Percentiles rank a stretch among this genome's conserved stretches.
These are phyloP conservation scores for Avena atlantica DNA, from an alignment of 176 grass and related monocot genomes.

Conservation along the genomic window DNA sequence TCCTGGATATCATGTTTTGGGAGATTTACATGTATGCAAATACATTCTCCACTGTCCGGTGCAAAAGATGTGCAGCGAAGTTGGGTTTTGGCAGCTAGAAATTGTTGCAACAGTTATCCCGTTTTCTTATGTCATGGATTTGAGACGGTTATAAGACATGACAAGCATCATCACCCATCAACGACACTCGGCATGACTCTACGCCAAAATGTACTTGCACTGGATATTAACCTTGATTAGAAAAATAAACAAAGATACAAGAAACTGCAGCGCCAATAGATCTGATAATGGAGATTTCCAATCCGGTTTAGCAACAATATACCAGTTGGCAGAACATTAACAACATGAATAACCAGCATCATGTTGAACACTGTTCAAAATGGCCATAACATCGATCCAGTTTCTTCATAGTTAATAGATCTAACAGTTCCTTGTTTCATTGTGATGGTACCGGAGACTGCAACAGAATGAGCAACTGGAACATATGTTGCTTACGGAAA, in stretches of 20 bases:
- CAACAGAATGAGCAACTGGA: constrained; percentile 21
- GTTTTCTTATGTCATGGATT: neutral
- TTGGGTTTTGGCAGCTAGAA: neutral
- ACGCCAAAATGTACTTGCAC: neutral
- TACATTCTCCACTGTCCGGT: no score
- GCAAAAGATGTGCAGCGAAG: neutral
- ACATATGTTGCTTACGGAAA: neutral
- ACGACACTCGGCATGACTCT: neutral
- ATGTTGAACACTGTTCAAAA: constrained; percentile 30
- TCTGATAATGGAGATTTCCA: neutral
- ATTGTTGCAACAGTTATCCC: neutral
- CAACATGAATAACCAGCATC: neutral
- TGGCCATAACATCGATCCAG: neutral
- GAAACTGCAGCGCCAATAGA: neutral
- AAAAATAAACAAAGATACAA: constrained; percentile 15
- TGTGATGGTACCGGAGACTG: constrained; percentile 13
- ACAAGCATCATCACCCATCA: neutral
- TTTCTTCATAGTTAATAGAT: neutral
- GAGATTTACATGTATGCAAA: neutral
- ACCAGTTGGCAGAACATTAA: neutral
- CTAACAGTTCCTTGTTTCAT: constrained; percentile 3
- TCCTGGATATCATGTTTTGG: neutral
- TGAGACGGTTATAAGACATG: neutral
- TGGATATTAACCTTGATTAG: neutral
- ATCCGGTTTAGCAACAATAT: neutral